Evolutionary conservation across 2,329 filamentous ascomycete genomes (phyloP).

Genomic region (Chaetoscypha palmicola): DNA sequence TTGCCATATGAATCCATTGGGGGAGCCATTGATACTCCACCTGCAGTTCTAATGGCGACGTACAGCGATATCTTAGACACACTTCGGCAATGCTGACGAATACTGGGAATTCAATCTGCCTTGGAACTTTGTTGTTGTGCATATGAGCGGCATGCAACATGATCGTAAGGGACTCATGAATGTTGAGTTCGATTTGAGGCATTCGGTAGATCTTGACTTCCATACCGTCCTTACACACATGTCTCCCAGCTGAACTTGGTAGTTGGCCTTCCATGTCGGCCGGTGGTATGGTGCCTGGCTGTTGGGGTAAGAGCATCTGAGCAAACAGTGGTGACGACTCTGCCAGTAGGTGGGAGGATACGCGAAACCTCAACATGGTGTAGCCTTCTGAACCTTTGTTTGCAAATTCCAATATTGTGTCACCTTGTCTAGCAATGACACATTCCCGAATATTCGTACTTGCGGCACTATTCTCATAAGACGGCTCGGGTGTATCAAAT

Average conservation of each 20-base stretch:
- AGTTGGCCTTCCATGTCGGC: conserved; percentile 20
- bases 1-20: conserved; percentile 41
- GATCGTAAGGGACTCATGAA: conserved; percentile 36
- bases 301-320: conserved; percentile 36
- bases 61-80: conserved; percentile 44
- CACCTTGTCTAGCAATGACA: conserved; percentile 39
- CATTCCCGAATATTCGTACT: conserved; percentile 37
- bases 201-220: conserved; percentile 44
- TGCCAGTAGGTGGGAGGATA: conserved; percentile 44
- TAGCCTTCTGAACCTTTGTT: conserved; percentile 34
- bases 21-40: conserved; percentile 48
- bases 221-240: conserved; percentile 38
- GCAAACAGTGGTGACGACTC: conserved; percentile 47
- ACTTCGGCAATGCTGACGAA: conserved; percentile 47
- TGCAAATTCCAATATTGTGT: conserved; percentile 46
- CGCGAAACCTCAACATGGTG: conserved; percentile 42
- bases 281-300: conserved; percentile 10
- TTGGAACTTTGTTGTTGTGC: conserved; percentile 41
- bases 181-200: conserved; percentile 44
- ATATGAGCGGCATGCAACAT: conserved; percentile 46
- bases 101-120: conserved; percentile 40
- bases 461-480: conserved; percentile 29
- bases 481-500: conserved; percentile 33
- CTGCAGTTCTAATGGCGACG: conserved; percentile 42
- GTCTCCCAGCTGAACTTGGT: conserved; percentile 29